phyloP scores from a whole-genome alignment of 345 rosid genomes.

The Euclidium syriacum region DNA sequence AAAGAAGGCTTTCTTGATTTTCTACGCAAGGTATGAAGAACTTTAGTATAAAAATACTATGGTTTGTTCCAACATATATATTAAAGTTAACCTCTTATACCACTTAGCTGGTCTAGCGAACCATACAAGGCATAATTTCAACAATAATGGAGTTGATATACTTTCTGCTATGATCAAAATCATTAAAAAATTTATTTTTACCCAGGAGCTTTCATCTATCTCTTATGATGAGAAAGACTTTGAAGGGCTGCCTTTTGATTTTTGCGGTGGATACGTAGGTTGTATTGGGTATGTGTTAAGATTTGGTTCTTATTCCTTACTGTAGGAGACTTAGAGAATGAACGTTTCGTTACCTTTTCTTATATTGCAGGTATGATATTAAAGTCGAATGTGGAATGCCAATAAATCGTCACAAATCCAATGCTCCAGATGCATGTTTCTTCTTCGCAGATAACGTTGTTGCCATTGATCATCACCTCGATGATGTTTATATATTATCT shows the following conservation, averaged over 20 bases:
- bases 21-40: conserved; percentile 55
- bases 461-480: conserved; percentile 63
- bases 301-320: background rate
- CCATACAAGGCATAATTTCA: background rate
- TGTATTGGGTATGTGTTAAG: conserved; percentile 69
- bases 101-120: background rate
- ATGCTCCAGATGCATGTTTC: conserved; percentile 88
- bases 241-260: conserved; percentile 82
- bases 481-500: conserved; percentile 69
- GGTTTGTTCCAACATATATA: background rate
- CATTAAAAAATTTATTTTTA: background rate
- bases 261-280: conserved; percentile 90
- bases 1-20: conserved; percentile 72
- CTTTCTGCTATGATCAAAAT: background rate
- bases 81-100: too few species aligned
- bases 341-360: conserved; percentile 1
- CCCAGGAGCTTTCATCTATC: conserved; percentile 71
- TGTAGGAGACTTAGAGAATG: background rate
- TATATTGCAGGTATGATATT: conserved; percentile 62
- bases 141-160: background rate
- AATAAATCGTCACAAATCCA: conserved; percentile 67
- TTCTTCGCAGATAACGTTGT: conserved; percentile 78
- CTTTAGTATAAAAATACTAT: background rate
- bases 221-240: conserved; percentile 61
- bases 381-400: conserved; percentile 84